Evolutionary conservation across 345 rosid genomes (phyloP), one percentile per base, ranked within the genome.

Genomic region (Litchi chinensis): DNA sequence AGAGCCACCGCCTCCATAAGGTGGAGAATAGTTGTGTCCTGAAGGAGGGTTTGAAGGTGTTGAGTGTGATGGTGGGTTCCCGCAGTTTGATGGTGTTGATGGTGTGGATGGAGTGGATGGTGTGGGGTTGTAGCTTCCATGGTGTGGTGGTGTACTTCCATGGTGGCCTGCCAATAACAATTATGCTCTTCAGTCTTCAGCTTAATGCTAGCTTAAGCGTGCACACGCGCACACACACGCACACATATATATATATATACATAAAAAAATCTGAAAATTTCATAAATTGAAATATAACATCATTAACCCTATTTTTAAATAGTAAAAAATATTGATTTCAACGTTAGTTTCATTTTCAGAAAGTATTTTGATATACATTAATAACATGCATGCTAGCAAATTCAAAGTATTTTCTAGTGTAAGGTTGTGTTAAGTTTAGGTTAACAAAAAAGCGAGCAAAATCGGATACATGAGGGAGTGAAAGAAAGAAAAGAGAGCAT

Each of bases 41-140:
- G 89, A 72, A 56, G 96, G 91, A 77, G 94, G 89, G 57, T 64
- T 54, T 76, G 95, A 78, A 39, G 94, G 91, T 8, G 80, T 84
- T 67, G 80, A 44, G 39, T 86, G 86, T 13, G 6, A 90, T 83
- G 86, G 85, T 24, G 78, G 76, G 83, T 5, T 70, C 63, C 24
- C 64, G 82, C 65, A 60, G 26, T 60, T 22, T 16, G 57, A 52
- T 90, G 91, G 6, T 76, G 78, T 73, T 74, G 89, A 78, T 83
- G 85, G 79, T 83, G 72, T 63, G 82, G 74, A 10, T 68, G 78
- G 78, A 11, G 78, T 82, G 28, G 91, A 81, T 3, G 92, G 89
- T 12, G 88, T 74, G 54, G 85, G 83, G 41, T 77, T 81, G 79
- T 74, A 75, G 79, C 82, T 41, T 24, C 89, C 84, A 70, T 77